Percentiles rank a stretch among this genome's conserved stretches.
Conservation (phyloP, 2,329 filamentous ascomycete genomes). For the Sporothrix brasiliensis region DNA sequence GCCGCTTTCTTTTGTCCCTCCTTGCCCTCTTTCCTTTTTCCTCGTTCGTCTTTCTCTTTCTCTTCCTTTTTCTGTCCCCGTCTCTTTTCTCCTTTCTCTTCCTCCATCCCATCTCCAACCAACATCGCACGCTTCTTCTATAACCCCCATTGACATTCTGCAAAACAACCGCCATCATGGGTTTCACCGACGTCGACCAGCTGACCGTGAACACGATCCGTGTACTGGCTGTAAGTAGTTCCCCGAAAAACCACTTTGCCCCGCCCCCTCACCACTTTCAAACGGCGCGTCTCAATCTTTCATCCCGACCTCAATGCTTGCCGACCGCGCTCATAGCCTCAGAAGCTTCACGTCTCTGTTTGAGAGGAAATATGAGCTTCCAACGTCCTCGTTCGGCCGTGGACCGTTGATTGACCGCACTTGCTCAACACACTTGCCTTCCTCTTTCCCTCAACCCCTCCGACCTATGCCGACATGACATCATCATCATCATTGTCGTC, state of each 20-base stretch:
- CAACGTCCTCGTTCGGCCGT: neutral
- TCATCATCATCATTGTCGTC: constrained; percentile 15
- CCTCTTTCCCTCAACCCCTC: neutral
- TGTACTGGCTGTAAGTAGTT: constrained; percentile 81
- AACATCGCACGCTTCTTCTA: constrained; percentile 27
- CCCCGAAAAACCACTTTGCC: constrained; percentile 24
- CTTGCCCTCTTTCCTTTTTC: constrained; percentile 38
- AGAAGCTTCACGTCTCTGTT: neutral
- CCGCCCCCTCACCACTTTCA: constrained; percentile 34
- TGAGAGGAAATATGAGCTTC: neutral
- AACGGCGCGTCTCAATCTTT: constrained; percentile 9
- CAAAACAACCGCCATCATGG: constrained; percentile 69
- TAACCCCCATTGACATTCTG: constrained; percentile 17
- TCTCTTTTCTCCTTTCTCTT: constrained; percentile 31
- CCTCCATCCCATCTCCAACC: constrained; percentile 34
- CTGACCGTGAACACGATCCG: constrained; percentile 98
- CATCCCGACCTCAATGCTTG: constrained; percentile 1
- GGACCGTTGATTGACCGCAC: neutral
- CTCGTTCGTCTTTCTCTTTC: constrained; percentile 28
- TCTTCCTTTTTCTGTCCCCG: constrained; percentile 31
- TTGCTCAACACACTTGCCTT: neutral
- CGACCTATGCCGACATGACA: constrained; percentile 28
- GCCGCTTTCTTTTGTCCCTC: constrained; percentile 32
- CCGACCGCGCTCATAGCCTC: neutral
- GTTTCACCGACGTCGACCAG: constrained; percentile 83